These are phyloP conservation scores for Fusarium pseudonygamai DNA, from an alignment of 2,329 filamentous ascomycete genomes.

Conservation along the genomic window DNA sequence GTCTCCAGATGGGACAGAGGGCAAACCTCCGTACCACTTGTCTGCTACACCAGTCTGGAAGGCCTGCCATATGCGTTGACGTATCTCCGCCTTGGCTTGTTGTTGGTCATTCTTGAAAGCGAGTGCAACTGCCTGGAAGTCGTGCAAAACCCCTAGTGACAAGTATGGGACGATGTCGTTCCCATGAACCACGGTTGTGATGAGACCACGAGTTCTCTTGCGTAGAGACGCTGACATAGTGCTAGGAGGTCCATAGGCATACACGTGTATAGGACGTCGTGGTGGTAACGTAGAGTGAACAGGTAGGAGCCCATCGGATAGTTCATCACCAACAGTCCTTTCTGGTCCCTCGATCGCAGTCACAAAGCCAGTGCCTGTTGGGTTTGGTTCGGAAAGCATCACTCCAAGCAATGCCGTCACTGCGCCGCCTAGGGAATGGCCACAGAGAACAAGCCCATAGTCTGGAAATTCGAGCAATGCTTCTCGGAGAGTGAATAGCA, in stretches of 20 bases:
- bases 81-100: conserved; percentile 73
- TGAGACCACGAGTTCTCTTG: conserved; percentile 75
- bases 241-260: conserved; percentile 79
- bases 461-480: conserved; percentile 73
- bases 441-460: conserved; percentile 75
- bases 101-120: conserved; percentile 78
- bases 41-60: conserved; percentile 69
- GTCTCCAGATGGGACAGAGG: conserved; percentile 53
- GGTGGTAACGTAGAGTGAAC: conserved; percentile 66
- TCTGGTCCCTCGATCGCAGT: conserved; percentile 63
- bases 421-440: conserved; percentile 74
- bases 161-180: conserved; percentile 79
- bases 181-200: conserved; percentile 78
- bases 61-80: conserved; percentile 71
- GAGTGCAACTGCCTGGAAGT: conserved; percentile 76
- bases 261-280: conserved; percentile 79
- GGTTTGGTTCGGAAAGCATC: conserved; percentile 73
- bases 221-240: conserved; percentile 77
- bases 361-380: conserved; percentile 66
- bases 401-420: conserved; percentile 76
- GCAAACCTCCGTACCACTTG: conserved; percentile 65
- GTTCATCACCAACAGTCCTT: conserved; percentile 50
- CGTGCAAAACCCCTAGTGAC: conserved; percentile 77
- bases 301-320: conserved; percentile 39
- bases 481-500: conserved; percentile 72